These are phyloP conservation scores for Neopestalotiopsis rosae DNA, from an alignment of 2,329 filamentous ascomycete species.

Conservation along the genomic window DNA sequence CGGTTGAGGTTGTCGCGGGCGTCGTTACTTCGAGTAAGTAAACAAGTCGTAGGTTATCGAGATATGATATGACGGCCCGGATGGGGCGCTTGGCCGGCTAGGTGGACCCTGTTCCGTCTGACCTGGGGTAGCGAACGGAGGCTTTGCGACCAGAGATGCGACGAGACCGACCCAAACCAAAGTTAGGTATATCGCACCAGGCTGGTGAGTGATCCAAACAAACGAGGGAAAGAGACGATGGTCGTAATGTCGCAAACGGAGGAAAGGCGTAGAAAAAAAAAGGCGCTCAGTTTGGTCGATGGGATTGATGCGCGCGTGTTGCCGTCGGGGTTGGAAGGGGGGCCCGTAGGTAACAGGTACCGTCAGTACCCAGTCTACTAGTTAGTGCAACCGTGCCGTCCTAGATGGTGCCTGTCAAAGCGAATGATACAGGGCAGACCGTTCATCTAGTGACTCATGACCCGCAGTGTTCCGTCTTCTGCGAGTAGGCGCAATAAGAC, in stretches of 20 bases:
- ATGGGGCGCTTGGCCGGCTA: neutral
- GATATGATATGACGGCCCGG: neutral
- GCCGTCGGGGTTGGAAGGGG: neutral
- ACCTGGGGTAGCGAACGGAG: neutral
- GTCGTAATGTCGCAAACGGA: neutral
- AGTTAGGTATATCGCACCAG: neutral
- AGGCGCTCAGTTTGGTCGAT: neutral
- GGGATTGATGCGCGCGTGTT: neutral
- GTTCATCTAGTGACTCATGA: neutral
- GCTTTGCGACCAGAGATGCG: neutral
- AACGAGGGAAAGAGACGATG: neutral
- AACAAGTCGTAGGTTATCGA: neutral
- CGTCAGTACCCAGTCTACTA: too few relatives aligned
- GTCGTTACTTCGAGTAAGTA: neutral
- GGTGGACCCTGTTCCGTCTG: neutral
- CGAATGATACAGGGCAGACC: neutral
- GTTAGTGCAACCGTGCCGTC: neutral
- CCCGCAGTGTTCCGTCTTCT: neutral
- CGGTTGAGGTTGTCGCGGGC: conserved; percentile 2
- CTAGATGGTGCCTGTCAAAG: neutral
- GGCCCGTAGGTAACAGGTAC: neutral
- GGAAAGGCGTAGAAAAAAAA: neutral
- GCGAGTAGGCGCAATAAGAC: neutral
- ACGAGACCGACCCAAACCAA: neutral
- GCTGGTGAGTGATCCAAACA: neutral